phyloP scores from a whole-genome alignment of 108 stramenopile genomes.

The Licmophora abbreviata region DNA sequence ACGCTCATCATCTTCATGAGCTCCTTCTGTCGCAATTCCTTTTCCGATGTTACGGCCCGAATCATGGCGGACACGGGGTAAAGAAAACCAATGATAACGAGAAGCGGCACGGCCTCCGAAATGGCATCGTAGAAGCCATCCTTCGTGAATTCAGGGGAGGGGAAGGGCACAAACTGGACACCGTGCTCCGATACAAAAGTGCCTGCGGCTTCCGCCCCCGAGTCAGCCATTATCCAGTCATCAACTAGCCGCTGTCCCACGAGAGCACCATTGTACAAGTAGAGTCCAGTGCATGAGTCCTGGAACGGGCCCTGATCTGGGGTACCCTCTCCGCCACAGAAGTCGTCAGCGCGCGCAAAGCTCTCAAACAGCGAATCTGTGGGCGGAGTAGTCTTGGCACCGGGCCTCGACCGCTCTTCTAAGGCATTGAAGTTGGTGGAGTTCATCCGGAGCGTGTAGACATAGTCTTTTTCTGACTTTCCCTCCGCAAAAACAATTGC shows the following conservation, averaged over 20 bases:
- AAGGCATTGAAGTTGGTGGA: constrained; percentile 65
- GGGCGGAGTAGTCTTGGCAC: constrained; percentile 38
- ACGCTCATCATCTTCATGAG: constrained; percentile 87
- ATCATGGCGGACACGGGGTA: constrained; percentile 65
- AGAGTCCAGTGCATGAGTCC: constrained; percentile 59
- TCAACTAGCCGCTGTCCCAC: constrained; percentile 60
- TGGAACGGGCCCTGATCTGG: constrained; percentile 29
- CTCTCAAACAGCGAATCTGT: constrained; percentile 41
- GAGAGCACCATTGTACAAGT: constrained; percentile 68
- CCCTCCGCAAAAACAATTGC: constrained; percentile 52
- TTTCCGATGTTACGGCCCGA: constrained; percentile 51
- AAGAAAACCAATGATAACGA: constrained; percentile 48
- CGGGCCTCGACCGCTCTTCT: constrained; percentile 42
- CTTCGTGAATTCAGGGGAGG: constrained; percentile 18
- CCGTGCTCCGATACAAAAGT: constrained; percentile 32
- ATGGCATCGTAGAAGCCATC: constrained; percentile 36
- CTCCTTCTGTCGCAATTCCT: constrained; percentile 77
- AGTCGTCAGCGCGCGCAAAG: constrained; percentile 34
- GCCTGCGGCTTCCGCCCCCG: constrained; percentile 26
- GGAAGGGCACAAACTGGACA: constrained; percentile 22
- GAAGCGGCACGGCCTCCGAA: constrained; percentile 15
- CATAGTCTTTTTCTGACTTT: constrained; percentile 29
- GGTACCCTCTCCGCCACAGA: constrained; percentile 26
- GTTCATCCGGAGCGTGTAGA: constrained; percentile 59
- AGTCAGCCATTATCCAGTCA: constrained; percentile 57